phyloP scores from a whole-genome alignment of 2,329 filamentous ascomycete species.

The Pestalotiopsis sp. region DNA sequence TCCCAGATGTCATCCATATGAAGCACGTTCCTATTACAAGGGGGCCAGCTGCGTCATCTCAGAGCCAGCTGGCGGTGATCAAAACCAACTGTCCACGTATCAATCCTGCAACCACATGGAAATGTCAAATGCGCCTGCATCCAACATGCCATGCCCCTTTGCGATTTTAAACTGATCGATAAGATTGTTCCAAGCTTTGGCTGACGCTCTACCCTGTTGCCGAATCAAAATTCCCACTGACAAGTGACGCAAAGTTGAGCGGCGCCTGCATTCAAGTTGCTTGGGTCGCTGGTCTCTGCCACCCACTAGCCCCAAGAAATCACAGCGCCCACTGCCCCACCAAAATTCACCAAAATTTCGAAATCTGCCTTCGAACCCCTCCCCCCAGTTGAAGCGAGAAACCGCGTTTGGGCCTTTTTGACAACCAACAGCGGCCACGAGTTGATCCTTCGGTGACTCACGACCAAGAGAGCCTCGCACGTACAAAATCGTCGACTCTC shows the following conservation, averaged over 20 bases:
- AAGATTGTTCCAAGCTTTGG: too few relatives aligned
- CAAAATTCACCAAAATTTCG: slow-evolving; percentile 33
- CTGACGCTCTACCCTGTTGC: too few relatives aligned
- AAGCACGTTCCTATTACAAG: too few relatives aligned
- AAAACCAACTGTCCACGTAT: too few relatives aligned
- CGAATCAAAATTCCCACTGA: background rate
- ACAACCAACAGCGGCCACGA: background rate
- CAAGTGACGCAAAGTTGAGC: background rate
- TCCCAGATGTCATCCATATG: too few relatives aligned
- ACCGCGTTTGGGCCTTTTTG: slow-evolving; percentile 1
- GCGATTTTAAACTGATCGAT: too few relatives aligned
- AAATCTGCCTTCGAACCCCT: slow-evolving; percentile 25
- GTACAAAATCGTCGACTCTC: slow-evolving; percentile 5
- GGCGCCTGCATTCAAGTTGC: background rate
- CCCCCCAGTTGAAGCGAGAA: slow-evolving; percentile 23
- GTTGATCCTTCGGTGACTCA: slow-evolving; percentile 9
- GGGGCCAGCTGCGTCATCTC: too few relatives aligned
- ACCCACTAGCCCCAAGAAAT: slow-evolving; percentile 11
- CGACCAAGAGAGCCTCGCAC: background rate
- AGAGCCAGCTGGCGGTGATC: too few relatives aligned
- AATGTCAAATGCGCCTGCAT: too few relatives aligned
- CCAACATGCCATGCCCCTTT: too few relatives aligned
- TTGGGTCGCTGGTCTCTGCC: background rate
- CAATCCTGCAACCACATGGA: too few relatives aligned
- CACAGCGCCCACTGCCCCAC: slow-evolving; percentile 21